Conservation (phyloP, 345 rosid species). For the Reutealis trisperma region DNA sequence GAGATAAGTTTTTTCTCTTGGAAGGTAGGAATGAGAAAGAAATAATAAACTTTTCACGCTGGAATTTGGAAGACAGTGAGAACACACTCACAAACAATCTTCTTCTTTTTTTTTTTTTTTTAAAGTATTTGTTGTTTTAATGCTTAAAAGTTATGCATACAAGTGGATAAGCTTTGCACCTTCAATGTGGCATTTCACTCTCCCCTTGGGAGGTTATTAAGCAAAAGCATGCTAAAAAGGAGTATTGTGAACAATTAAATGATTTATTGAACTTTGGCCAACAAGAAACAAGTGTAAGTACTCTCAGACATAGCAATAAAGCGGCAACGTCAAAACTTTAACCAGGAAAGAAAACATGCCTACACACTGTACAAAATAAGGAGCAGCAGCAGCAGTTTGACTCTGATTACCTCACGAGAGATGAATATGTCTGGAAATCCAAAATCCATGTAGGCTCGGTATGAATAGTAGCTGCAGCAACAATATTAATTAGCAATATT, state of each 20-base stretch:
- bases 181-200: not conserved
- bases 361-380: not conserved
- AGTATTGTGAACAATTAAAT: not conserved
- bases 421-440: constrained; percentile 84
- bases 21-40: too few species aligned
- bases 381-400: not conserved
- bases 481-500: constrained; percentile 20
- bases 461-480: constrained; percentile 81
- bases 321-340: not conserved
- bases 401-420: constrained; percentile 85
- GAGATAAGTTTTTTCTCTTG: too few species aligned
- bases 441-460: constrained; percentile 73
- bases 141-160: not conserved
- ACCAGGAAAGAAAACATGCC: not conserved
- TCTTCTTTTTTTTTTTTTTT: not conserved
- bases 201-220: not conserved
- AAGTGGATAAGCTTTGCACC: not conserved
- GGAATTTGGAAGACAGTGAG: not conserved
- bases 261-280: not conserved
- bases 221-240: not conserved
- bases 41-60: too few species aligned
- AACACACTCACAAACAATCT: not conserved
- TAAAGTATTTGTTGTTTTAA: not conserved
- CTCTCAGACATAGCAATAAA: constrained; percentile 6
- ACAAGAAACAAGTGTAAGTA: not conserved